Evolutionary conservation across 2,329 filamentous ascomycete genomes (phyloP).

Genomic region (Xylariaceae sp.): DNA sequence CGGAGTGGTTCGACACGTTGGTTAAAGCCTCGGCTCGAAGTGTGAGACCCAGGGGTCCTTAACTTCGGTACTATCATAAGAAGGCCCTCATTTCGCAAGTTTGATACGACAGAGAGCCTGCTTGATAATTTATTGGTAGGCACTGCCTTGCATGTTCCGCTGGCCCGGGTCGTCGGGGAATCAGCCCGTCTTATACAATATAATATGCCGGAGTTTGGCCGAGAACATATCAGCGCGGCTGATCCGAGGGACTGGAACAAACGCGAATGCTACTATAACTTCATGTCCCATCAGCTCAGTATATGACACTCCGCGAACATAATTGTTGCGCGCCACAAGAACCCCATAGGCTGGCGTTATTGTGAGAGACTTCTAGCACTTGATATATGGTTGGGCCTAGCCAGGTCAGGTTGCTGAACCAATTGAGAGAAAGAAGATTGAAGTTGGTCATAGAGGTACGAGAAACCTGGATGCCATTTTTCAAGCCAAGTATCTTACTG

Average conservation of each 20-base stretch:
- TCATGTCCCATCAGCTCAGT: no score
- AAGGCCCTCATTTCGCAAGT: not conserved
- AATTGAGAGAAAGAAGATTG: no score
- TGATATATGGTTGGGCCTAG: no score
- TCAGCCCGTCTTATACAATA: slow-evolving; percentile 12
- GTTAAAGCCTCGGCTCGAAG: not conserved
- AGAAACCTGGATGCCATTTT: no score
- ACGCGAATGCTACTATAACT: no score
- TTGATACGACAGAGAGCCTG: not conserved
- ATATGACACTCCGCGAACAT: not conserved
- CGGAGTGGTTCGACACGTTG: not conserved
- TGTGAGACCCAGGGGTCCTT: not conserved
- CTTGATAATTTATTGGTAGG: not conserved
- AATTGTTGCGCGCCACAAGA: not conserved
- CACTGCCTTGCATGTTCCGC: not conserved
- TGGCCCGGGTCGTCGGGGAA: not conserved
- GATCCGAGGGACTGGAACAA: slow-evolving; percentile 13
- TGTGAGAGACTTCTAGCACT: no score
- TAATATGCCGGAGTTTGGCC: slow-evolving; percentile 5
- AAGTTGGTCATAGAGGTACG: no score
- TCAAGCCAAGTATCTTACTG: not conserved
- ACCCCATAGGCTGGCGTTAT: no score
- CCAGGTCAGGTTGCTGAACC: no score
- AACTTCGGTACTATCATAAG: not conserved
- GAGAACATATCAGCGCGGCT: slow-evolving; percentile 7